A percentile compares a stretch with the other conserved stretches of the same genome.
Conservation (phyloP, 208 protist genomes). For the Leishmania aethiopica region DNA sequence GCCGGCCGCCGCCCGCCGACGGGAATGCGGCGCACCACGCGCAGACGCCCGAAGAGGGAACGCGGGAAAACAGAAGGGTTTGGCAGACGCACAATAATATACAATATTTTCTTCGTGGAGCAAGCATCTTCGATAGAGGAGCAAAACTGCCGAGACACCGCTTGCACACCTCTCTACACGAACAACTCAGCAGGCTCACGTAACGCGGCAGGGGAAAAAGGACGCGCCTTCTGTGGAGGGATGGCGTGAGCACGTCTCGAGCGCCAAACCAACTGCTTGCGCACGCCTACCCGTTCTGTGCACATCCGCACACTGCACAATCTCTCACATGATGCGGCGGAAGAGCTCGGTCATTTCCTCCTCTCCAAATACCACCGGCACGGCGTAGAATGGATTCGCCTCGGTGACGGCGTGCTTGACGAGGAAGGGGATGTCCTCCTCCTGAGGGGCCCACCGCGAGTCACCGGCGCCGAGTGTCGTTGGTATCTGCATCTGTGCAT, state of each 20-base stretch:
- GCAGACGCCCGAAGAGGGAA: not conserved
- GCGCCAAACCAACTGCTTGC: not conserved
- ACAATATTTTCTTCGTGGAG: not conserved
- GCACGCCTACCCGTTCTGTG: not conserved
- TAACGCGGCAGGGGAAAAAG: not conserved
- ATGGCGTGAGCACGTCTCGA: not conserved
- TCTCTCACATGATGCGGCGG: constrained; percentile 20
- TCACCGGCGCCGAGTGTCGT: constrained; percentile 34
- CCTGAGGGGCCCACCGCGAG: constrained; percentile 31
- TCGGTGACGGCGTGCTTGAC: constrained; percentile 44
- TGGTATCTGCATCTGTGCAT: constrained; percentile 49
- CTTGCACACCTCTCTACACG: not conserved
- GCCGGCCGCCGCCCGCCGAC: no score
- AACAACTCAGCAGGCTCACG: not conserved
- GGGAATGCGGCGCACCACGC: no score
- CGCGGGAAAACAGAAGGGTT: not conserved
- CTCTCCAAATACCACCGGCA: constrained; percentile 61
- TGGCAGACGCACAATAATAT: not conserved
- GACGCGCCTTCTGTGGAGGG: not conserved
- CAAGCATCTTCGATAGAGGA: not conserved
- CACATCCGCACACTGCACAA: not conserved
- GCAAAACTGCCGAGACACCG: not conserved
- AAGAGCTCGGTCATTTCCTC: constrained; percentile 50
- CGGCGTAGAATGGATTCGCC: constrained; percentile 66
- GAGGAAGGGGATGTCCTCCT: constrained; percentile 48